Conservation (phyloP, 768 basidiomycete genomes). For the Lentinula aciculospora region DNA sequence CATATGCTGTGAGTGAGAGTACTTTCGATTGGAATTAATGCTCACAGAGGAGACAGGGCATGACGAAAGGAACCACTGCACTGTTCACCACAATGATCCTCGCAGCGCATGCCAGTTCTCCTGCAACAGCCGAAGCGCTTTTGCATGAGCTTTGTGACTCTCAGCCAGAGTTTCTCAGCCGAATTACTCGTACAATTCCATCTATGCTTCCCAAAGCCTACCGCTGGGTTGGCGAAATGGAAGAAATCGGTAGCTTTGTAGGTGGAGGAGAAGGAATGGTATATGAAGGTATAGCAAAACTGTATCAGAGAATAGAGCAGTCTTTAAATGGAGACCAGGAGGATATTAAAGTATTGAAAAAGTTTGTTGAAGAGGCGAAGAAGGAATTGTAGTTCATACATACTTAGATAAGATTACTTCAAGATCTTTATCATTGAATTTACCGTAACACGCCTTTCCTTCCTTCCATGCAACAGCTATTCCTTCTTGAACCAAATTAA, state of each 20-base stretch:
- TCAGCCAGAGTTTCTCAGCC: conserved; percentile 37
- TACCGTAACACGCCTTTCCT: not conserved
- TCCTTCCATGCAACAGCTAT: not conserved
- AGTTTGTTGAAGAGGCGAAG: conserved; percentile 44
- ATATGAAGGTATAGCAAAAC: conserved; percentile 40
- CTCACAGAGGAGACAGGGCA: conserved; percentile 26
- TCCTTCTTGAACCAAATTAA: not conserved
- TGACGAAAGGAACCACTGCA: conserved; percentile 44
- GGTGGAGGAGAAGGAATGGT: conserved; percentile 37
- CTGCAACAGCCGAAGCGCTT: conserved; percentile 55
- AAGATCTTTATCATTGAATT: conserved; percentile 2
- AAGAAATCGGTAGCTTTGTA: conserved; percentile 56
- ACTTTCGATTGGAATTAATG: not conserved
- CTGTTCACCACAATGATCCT: conserved; percentile 52
- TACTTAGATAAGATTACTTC: conserved; percentile 8
- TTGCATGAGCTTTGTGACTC: conserved; percentile 41
- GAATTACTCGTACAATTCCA: conserved; percentile 33
- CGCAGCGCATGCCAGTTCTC: conserved; percentile 51
- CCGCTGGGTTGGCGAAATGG: conserved; percentile 59
- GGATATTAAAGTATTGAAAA: conserved; percentile 34
- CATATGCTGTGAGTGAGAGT: conserved; percentile 46
- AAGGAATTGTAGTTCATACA: conserved; percentile 7
- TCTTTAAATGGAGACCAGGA: conserved; percentile 27
- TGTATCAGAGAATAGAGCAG: conserved; percentile 38
- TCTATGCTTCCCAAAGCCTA: conserved; percentile 59